These are phyloP conservation scores for Pythium rishiriense DNA, from an alignment of 352 stramenopile genomes.

Conservation along the genomic window DNA sequence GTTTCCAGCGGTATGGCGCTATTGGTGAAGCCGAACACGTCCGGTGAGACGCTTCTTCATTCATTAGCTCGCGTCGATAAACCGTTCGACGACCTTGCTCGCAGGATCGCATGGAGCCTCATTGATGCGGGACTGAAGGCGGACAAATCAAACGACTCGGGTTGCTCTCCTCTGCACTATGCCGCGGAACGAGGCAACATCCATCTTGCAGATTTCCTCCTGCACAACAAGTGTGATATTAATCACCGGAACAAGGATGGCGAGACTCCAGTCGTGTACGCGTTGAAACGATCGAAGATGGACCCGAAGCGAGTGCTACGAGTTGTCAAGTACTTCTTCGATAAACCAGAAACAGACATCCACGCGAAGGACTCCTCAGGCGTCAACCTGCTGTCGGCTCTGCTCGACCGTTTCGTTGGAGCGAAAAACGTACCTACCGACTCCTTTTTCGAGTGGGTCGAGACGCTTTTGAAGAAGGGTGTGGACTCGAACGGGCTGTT, in stretches of 20 bases:
- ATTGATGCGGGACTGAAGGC: constrained; percentile 50
- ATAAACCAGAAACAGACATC: constrained; percentile 37
- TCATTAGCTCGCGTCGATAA: constrained; percentile 56
- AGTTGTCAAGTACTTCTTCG: constrained; percentile 53
- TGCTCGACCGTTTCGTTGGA: constrained; percentile 63
- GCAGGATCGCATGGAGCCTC: constrained; percentile 65
- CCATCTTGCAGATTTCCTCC: constrained; percentile 71
- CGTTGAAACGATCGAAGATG: constrained; percentile 36
- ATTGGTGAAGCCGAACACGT: constrained; percentile 41
- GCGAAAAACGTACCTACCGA: constrained; percentile 12
- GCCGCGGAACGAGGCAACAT: constrained; percentile 53
- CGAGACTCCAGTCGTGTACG: constrained; percentile 57
- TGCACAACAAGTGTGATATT: constrained; percentile 50
- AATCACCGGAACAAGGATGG: constrained; percentile 45
- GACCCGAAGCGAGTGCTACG: constrained; percentile 30
- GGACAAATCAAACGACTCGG: constrained; percentile 30
- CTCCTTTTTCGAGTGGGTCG: constrained; percentile 42
- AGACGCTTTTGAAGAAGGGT: constrained; percentile 58
- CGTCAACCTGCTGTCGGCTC: constrained; percentile 48
- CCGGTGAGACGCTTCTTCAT: constrained; percentile 62
- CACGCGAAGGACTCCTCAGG: constrained; percentile 42
- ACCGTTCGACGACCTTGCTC: constrained; percentile 54
- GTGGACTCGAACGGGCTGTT: constrained; percentile 54
- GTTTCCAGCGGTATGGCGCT: constrained; percentile 42
- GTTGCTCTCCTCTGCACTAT: constrained; percentile 61